phyloP scores from a whole-genome alignment of 2,329 filamentous ascomycete species.

The Sporothrix curviconia region DNA sequence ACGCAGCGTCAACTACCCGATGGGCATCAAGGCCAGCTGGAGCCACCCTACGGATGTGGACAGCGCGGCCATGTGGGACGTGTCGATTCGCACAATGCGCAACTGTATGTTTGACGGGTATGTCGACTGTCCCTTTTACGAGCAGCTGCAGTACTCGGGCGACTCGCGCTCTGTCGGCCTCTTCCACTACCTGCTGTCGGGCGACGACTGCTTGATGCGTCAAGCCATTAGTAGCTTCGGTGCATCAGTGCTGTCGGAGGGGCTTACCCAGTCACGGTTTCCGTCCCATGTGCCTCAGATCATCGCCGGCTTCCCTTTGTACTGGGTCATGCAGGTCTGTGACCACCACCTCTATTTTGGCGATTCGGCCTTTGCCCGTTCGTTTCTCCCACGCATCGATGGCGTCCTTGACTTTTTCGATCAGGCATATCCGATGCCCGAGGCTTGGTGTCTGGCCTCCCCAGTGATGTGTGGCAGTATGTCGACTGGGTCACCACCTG shows the following conservation, averaged over 20 bases:
- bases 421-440: conserved; percentile 22
- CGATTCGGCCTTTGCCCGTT: conserved; percentile 25
- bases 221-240: conserved; percentile 27
- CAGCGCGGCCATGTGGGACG: conserved; percentile 21
- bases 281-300: conserved; percentile 31
- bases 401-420: conserved; percentile 31
- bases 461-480: conserved; percentile 28
- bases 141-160: conserved; percentile 28
- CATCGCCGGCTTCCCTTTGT: conserved; percentile 33
- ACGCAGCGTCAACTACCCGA: conserved; percentile 33
- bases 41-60: conserved; percentile 15
- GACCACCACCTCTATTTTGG: conserved; percentile 33
- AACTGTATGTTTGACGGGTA: conserved; percentile 33
- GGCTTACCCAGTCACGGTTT: conserved; percentile 30
- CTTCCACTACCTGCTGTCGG: conserved; percentile 27
- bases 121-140: conserved; percentile 31
- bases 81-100: conserved; percentile 27
- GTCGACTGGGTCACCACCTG: conserved; percentile 30
- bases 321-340: conserved; percentile 31
- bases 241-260: conserved; percentile 21
- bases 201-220: conserved; percentile 28
- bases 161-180: conserved; percentile 25
- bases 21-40: conserved; percentile 26
- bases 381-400: conserved; percentile 30
- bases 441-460: conserved; percentile 22